These are phyloP conservation scores for Melanomma pulvis-pyrius DNA, from an alignment of 495 filamentous ascomycete species.

Conservation along the genomic window DNA sequence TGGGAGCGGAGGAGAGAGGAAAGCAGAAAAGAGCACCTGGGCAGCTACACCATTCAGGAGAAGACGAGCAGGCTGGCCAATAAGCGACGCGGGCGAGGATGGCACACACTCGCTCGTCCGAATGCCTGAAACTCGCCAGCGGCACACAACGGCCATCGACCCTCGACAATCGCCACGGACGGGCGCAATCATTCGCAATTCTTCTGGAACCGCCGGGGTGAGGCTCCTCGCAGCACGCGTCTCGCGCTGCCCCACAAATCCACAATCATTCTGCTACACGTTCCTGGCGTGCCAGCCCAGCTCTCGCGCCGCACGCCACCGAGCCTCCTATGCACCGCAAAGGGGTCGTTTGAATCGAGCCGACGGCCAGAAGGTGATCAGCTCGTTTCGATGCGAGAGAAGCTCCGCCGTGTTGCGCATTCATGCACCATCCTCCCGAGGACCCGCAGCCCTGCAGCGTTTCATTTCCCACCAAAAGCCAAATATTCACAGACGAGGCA, in stretches of 20 bases:
- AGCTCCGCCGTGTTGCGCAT: neutral
- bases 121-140: conserved; percentile 8
- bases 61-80: neutral
- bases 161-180: neutral
- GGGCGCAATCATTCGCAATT: conserved; percentile 1
- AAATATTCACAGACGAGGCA: neutral
- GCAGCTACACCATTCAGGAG: conserved; percentile 8
- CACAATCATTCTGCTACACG: neutral
- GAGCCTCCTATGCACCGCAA: conserved; percentile 10
- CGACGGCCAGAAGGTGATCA: neutral
- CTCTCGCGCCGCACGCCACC: neutral
- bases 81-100: neutral
- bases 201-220: conserved; percentile 8
- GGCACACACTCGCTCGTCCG: neutral
- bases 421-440: neutral
- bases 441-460: neutral
- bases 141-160: neutral
- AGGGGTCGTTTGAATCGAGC: neutral
- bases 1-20: neutral
- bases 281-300: neutral
- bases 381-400: conserved; percentile 1
- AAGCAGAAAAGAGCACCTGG: neutral
- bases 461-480: neutral
- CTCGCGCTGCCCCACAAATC: neutral
- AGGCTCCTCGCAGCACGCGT: neutral